phyloP scores from a whole-genome alignment of 202 grass and related monocot species.

The Miscanthus sacchariflorus region DNA sequence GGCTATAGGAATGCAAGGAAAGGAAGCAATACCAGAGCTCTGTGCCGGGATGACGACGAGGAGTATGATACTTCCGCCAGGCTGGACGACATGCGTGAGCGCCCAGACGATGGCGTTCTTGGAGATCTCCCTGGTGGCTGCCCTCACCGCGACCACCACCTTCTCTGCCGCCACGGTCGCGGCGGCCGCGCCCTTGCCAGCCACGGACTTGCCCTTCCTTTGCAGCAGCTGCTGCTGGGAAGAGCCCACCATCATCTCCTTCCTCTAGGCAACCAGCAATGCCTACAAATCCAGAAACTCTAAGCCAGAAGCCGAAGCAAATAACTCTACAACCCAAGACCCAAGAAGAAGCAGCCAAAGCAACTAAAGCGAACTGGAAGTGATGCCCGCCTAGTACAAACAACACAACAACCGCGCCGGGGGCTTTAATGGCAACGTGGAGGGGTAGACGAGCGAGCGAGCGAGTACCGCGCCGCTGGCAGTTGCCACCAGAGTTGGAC shows the following conservation, averaged over 20 bases:
- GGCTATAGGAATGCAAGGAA: too few species aligned
- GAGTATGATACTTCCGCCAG: constrained; percentile 83
- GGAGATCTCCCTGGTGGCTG: constrained; percentile 85
- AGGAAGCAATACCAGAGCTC: constrained; percentile 65
- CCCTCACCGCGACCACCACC: constrained; percentile 88
- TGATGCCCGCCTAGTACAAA: constrained; percentile 53
- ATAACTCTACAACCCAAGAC: constrained; percentile 40
- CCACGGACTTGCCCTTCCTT: constrained; percentile 71
- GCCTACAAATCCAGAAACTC: constrained; percentile 55
- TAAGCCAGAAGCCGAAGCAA: constrained; percentile 33
- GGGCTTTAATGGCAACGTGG: constrained; percentile 56
- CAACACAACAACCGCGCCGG: constrained; percentile 54
- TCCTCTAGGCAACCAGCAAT: constrained; percentile 18
- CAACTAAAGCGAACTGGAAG: constrained; percentile 20
- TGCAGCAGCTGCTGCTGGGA: constrained; percentile 71
- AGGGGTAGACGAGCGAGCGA: constrained; percentile 8
- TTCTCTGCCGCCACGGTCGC: constrained; percentile 53
- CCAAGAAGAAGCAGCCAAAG: constrained; percentile 41
- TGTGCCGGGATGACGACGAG: constrained; percentile 78
- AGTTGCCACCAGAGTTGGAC: constrained; percentile 52
- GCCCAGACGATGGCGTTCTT: constrained; percentile 94
- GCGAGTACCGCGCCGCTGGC: constrained; percentile 50
- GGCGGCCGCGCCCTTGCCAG: constrained; percentile 45
- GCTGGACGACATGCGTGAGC: constrained; percentile 91
- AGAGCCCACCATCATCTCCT: constrained; percentile 53